Percentiles rank a stretch among this genome's conserved stretches.
These are phyloP conservation scores for Scutellaria galericulata DNA, from an alignment of 257 asterid genomes.

Conservation along the genomic window DNA sequence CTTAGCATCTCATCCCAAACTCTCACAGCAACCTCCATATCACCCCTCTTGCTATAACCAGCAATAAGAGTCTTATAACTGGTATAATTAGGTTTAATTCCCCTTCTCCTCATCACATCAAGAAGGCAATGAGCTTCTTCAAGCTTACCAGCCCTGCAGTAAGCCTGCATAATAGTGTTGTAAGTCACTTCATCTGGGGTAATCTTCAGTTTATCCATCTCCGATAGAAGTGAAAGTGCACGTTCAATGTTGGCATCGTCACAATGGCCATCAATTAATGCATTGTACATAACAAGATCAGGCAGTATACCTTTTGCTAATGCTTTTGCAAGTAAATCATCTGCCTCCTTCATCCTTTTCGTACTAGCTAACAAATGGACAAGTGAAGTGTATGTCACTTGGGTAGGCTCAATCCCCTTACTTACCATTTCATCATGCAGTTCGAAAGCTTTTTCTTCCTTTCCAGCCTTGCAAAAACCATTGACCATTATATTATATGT, in stretches of 20 bases:
- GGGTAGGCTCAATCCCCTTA: constrained; percentile 53
- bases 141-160: constrained; percentile 55
- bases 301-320: constrained; percentile 48
- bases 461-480: constrained; percentile 49
- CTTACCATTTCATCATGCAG: constrained; percentile 57
- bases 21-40: constrained; percentile 46
- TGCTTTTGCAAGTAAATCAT: constrained; percentile 47
- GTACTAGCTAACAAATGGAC: constrained; percentile 52
- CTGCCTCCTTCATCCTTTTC: constrained; percentile 61
- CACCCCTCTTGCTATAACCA: constrained; percentile 59
- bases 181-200: constrained; percentile 61
- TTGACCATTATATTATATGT: constrained; percentile 59
- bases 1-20: constrained; percentile 52
- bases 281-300: constrained; percentile 65
- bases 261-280: constrained; percentile 59
- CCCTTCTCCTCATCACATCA: constrained; percentile 48
- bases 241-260: constrained; percentile 46
- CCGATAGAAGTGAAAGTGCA: constrained; percentile 47
- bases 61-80: constrained; percentile 55
- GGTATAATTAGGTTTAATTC: constrained; percentile 54
- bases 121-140: constrained; percentile 55
- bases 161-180: constrained; percentile 57
- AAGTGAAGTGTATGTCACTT: constrained; percentile 53
- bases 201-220: constrained; percentile 55
- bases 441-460: constrained; percentile 50